phyloP scores from a whole-genome alignment of 768 basidiomycete species.

The Inosperma sp. region DNA sequence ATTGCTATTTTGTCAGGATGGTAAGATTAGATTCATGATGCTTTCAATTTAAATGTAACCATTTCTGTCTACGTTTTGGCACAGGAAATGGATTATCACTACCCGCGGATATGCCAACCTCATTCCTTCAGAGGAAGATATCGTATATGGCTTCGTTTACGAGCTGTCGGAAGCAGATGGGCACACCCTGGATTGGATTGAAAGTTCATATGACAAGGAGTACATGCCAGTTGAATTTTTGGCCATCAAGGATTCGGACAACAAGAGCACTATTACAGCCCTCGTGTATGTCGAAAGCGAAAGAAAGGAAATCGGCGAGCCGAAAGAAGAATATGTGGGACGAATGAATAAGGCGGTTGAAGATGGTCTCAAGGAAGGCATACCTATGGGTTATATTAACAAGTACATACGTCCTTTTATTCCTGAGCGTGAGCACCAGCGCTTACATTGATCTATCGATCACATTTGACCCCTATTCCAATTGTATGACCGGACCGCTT shows the following conservation, averaged over 20 bases:
- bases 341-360: slow-evolving; percentile 44
- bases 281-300: slow-evolving; percentile 42
- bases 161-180: slow-evolving; percentile 40
- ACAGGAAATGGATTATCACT: slow-evolving; percentile 49
- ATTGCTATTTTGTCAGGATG: slow-evolving; percentile 39
- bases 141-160: slow-evolving; percentile 42
- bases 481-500: slow-evolving; percentile 13
- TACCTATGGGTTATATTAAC: slow-evolving; percentile 40
- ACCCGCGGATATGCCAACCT: slow-evolving; percentile 42
- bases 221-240: slow-evolving; percentile 26
- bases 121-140: slow-evolving; percentile 36
- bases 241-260: not conserved
- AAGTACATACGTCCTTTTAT: slow-evolving; percentile 43
- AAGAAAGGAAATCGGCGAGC: slow-evolving; percentile 28
- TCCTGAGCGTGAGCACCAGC: too few species aligned
- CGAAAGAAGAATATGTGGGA: slow-evolving; percentile 40
- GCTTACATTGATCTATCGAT: not conserved
- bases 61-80: not conserved
- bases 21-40: slow-evolving; percentile 22
- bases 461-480: slow-evolving; percentile 7
- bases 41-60: not conserved
- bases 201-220: slow-evolving; percentile 38
- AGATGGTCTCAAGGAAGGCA: slow-evolving; percentile 37
- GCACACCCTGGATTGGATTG: slow-evolving; percentile 39
- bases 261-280: slow-evolving; percentile 17